Evolutionary conservation across 2,329 filamentous ascomycete genomes (phyloP), one percentile per base, ranked within the genome.

Genomic region (Tolypocladium guangdongense): DNA sequence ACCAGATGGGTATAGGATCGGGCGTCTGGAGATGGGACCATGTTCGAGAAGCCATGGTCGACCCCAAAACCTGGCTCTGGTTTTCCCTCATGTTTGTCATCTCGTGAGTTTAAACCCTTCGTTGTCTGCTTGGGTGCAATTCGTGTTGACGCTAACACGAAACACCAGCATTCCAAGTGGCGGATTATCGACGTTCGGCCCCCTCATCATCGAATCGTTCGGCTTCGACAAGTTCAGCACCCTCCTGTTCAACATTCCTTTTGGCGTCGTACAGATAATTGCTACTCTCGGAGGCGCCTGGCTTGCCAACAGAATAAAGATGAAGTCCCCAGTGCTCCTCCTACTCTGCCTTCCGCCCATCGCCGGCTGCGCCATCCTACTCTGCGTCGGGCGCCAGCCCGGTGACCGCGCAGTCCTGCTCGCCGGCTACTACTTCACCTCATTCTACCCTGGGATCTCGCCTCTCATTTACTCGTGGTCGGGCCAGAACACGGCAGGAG

Each of bases 401-500:
- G 58, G 67, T 0, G 72, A 81, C 53, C 74, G 74, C 45, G 78
- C 67, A 0, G 66, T 77, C 2, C 64, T 83, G 7, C 68, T 84
- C 3, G 74, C 74, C 2, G 80, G 79, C 4, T 83, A 80, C 58
- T 81, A 81, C 56, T 71, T 80, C 7, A 74, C 82, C n/a, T 82
- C 78, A 0, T 77, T 81, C 3, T 84, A 82, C 55, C 80, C 67
- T 1, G 67, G 67, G 5, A 69, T 70, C 8, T 66, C 82, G 4
- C 82, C 80, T 0, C 66, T 84, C 33, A 78, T 84, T 38, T 83
- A 81, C 58, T 78, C 78, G 0, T 83, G 80, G 80, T 79, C 78
- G 2, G 72, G 77, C 2, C 78, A 81, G 56, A 84, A 85, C 57
- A 84, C 84, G 0, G 84, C 79, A 0, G 84, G 84, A 1, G 83